Evolutionary conservation across 495 filamentous ascomycete genomes (phyloP), one percentile per base, ranked within the genome.

Genomic region (Penicillium chermesinum): DNA sequence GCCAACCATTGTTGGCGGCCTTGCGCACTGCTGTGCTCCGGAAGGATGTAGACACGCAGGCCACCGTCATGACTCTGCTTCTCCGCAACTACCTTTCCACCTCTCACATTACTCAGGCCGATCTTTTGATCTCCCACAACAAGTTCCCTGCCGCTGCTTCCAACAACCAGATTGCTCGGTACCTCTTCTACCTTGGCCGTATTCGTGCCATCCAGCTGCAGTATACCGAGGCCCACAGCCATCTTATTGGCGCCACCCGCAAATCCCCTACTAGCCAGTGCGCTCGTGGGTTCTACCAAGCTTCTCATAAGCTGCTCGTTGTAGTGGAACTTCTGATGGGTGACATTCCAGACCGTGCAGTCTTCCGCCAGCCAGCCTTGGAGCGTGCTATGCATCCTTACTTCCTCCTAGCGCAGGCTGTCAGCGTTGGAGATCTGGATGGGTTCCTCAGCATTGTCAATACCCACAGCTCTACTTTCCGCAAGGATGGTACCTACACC

Each of bases 311-410:
- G 73, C 77, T 97, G 30, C 70, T 96, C 49, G 81, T 96, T 6
- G 89, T 98, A 8, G 94, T 98, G 7, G 93, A 98, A 70, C 74
- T 98, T 48, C 76, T 98, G 37, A 98, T 98, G 94, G 93, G 93
- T 42, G 93, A 98, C 67, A 97, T 98, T 53, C 93, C 93, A 21
- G 91, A 97, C 59, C 88, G 93, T 46, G 82, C 88, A 2, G 83
- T 90, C 46, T 98, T 98, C 83, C 88, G 93, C 32, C 84, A 89
- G 53, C 79, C 89, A 3, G 82, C 76, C 47, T 81, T 97, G 62
- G 93, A 96, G 65, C 77, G 81, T 48, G 82, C 93, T 19, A 78
- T 97, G 53, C 82, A 87, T 50, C 91, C 93, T 2, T 98, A 98
- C 73, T 84, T 98, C 59, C 72, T 88, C 34, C 85, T 98, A 35